phyloP scores from a whole-genome alignment of 2,329 filamentous ascomycete species.

The Pseudogymnoascus sp. region DNA sequence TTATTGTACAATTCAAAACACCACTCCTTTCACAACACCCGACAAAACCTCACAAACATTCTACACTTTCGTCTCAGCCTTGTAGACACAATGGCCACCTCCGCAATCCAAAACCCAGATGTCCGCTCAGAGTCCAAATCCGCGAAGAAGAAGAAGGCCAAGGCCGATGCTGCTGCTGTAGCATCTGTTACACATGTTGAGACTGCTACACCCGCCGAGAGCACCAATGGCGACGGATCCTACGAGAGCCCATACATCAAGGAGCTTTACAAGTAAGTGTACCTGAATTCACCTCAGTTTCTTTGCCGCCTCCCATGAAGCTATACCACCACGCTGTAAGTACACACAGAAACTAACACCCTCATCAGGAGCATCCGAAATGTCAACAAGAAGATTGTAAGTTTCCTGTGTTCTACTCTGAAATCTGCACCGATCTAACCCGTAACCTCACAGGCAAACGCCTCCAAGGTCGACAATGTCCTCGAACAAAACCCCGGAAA shows the following conservation, averaged over 20 bases:
- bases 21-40: neutral
- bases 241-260: conserved; percentile 74
- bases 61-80: conserved; percentile 3
- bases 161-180: conserved; percentile 45
- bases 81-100: conserved; percentile 51
- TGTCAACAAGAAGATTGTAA: conserved; percentile 87
- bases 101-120: conserved; percentile 57
- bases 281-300: conserved; percentile 14
- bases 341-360: conserved; percentile 12
- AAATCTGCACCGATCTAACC: conserved; percentile 17
- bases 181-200: conserved; percentile 31
- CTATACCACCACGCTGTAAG: neutral
- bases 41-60: neutral
- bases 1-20: conserved; percentile 1
- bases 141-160: conserved; percentile 63
- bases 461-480: conserved; percentile 64
- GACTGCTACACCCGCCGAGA: conserved; percentile 41
- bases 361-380: conserved; percentile 74
- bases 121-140: conserved; percentile 57
- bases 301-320: conserved; percentile 12
- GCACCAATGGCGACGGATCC: conserved; percentile 42
- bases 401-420: conserved; percentile 29
- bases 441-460: conserved; percentile 49
- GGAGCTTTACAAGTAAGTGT: conserved; percentile 78
- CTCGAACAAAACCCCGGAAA: conserved; percentile 64